Evolutionary conservation across 495 filamentous ascomycete species (phyloP).

Genomic region (Podospora fimiseda): DNA sequence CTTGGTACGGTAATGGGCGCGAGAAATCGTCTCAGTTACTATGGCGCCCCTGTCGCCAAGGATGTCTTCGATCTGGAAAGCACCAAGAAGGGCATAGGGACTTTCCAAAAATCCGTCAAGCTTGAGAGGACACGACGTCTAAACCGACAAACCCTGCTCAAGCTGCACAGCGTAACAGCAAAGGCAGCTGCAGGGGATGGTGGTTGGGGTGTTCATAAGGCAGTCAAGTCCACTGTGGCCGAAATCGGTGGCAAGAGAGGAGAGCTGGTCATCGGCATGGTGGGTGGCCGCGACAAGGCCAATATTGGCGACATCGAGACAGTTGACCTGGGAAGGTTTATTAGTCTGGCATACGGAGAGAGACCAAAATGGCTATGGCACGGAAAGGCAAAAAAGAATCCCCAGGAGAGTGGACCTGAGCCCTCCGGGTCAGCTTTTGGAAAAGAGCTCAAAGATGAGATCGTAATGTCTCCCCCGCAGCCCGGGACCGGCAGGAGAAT

Average conservation of each 20-base stretch:
- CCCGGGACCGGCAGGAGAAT: slow-evolving; percentile 47
- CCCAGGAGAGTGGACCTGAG: slow-evolving; percentile 41
- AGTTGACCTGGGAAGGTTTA: slow-evolving; percentile 76
- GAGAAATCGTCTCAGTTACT: slow-evolving; percentile 75
- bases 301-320: slow-evolving; percentile 91
- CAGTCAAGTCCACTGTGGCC: slow-evolving; percentile 90
- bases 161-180: slow-evolving; percentile 71
- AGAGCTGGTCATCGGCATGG: slow-evolving; percentile 89
- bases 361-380: slow-evolving; percentile 90
- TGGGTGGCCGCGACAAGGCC: slow-evolving; percentile 78
- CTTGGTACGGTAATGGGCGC: slow-evolving; percentile 85
- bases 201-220: slow-evolving; percentile 66
- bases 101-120: slow-evolving; percentile 87
- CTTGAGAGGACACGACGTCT: slow-evolving; percentile 68
- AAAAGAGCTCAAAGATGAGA: slow-evolving; percentile 45
- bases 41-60: slow-evolving; percentile 76
- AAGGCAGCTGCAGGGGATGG: slow-evolving; percentile 81
- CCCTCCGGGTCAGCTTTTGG: slow-evolving; percentile 55
- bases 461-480: slow-evolving; percentile 14
- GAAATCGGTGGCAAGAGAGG: slow-evolving; percentile 94
- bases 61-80: slow-evolving; percentile 83
- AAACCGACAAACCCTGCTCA: slow-evolving; percentile 75
- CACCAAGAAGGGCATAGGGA: slow-evolving; percentile 73
- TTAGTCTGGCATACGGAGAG: slow-evolving; percentile 67
- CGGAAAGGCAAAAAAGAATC: slow-evolving; percentile 64